Evolutionary conservation across 169 alveolate genomes (phyloP).

Genomic region (Theileria equi): DNA sequence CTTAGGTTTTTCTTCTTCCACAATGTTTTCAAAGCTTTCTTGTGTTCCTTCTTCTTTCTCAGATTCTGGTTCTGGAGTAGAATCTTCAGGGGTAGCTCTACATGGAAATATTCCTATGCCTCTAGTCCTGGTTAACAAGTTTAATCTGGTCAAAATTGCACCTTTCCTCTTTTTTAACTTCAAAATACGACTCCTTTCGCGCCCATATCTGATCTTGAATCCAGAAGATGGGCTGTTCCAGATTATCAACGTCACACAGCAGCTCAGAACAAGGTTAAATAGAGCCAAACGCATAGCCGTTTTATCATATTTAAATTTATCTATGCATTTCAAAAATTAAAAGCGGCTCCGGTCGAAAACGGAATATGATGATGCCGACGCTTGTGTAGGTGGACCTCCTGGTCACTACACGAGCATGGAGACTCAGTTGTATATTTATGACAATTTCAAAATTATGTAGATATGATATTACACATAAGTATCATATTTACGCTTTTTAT

Average conservation of each 20-base stretch:
- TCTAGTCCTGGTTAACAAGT: slow-evolving; percentile 39
- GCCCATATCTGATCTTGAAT: slow-evolving; percentile 51
- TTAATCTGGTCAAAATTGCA: slow-evolving; percentile 38
- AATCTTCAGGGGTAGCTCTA: slow-evolving; percentile 38
- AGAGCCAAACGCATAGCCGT: slow-evolving; percentile 7
- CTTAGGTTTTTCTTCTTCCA: slow-evolving; percentile 23
- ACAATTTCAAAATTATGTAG: slow-evolving; percentile 1
- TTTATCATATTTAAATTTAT: slow-evolving; percentile 1
- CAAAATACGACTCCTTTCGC: slow-evolving; percentile 50
- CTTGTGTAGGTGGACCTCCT: background rate
- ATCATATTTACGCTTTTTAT: background rate
- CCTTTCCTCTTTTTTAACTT: slow-evolving; percentile 48
- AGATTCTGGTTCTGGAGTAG: background rate
- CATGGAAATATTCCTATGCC: slow-evolving; percentile 50
- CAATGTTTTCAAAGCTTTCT: background rate
- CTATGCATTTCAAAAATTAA: background rate
- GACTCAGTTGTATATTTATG: background rate
- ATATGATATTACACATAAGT: background rate
- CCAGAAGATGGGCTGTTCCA: slow-evolving; percentile 10
- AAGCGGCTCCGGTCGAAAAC: too few species aligned
- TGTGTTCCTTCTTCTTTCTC: background rate
- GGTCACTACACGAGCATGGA: background rate
- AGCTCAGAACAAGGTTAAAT: background rate
- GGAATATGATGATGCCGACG: background rate
- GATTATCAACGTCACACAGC: background rate